Evolutionary conservation across 192 early-diverging fungal genomes (phyloP).

Genomic region (Linnemannia zychae): DNA sequence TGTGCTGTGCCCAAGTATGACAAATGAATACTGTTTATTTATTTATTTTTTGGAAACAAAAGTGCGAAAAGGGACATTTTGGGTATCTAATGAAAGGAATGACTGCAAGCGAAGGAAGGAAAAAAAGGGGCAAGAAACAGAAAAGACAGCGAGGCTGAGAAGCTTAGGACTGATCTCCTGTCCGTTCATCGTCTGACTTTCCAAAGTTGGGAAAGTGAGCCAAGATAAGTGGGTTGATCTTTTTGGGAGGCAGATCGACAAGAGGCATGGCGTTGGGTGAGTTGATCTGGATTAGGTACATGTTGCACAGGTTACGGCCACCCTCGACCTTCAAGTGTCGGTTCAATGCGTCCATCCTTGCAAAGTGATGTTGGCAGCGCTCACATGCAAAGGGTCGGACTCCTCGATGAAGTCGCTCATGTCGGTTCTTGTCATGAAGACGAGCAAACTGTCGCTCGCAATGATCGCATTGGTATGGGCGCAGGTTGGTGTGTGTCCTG

Average conservation of each 20-base stretch:
- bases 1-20: background rate
- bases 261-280: slow-evolving; percentile 42
- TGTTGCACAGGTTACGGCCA: slow-evolving; percentile 51
- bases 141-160: background rate
- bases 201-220: slow-evolving; percentile 47
- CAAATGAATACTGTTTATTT: background rate
- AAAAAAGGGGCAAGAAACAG: background rate
- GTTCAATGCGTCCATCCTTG: slow-evolving; percentile 85
- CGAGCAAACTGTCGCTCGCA: slow-evolving; percentile 88
- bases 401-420: slow-evolving; percentile 85
- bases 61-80: background rate
- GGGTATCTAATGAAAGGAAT: background rate
- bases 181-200: slow-evolving; percentile 17
- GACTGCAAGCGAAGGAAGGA: background rate
- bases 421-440: slow-evolving; percentile 93
- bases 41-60: background rate
- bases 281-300: slow-evolving; percentile 47
- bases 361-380: slow-evolving; percentile 85
- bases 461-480: slow-evolving; percentile 79
- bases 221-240: slow-evolving; percentile 50
- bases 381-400: slow-evolving; percentile 81
- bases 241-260: slow-evolving; percentile 44
- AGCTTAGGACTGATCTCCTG: background rate
- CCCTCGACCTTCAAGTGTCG: slow-evolving; percentile 70
- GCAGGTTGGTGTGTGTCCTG: slow-evolving; percentile 80